Conservation (phyloP, 495 filamentous ascomycete species). For the Aspergillus leporis region DNA sequence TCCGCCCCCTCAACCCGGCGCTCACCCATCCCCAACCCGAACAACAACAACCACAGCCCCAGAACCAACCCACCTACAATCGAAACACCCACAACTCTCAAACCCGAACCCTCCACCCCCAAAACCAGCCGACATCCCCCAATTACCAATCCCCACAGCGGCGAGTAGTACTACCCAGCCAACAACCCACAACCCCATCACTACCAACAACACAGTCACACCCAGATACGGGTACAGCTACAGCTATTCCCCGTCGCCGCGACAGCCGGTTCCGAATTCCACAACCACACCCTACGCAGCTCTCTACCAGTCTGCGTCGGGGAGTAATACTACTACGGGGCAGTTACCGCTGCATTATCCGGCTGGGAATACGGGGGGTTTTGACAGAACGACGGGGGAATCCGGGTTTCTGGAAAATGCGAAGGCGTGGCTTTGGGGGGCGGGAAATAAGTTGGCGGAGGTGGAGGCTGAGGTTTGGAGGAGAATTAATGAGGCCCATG, state of each 20-base stretch:
- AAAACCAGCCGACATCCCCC: constrained; percentile 46
- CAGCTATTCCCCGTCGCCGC: constrained; percentile 32
- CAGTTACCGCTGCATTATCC: constrained; percentile 27
- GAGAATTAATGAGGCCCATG: constrained; percentile 56
- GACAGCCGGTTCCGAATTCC: constrained; percentile 38
- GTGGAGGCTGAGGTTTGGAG: constrained; percentile 73
- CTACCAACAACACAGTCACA: constrained; percentile 19
- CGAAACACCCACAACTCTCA: constrained; percentile 24
- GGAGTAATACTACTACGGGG: no score
- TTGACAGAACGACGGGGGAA: constrained; percentile 35
- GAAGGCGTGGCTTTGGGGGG: constrained; percentile 60
- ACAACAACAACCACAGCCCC: constrained; percentile 30
- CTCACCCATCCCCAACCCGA: constrained; percentile 20
- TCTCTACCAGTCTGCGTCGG: constrained; percentile 53
- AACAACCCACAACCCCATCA: background rate
- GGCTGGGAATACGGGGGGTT: constrained; percentile 19
- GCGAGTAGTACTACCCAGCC: no score
- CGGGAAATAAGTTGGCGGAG: constrained; percentile 60
- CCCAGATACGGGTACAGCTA: constrained; percentile 26
- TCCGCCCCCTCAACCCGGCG: constrained; percentile 63
- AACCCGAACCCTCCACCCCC: constrained; percentile 48
- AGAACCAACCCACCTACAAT: no score
- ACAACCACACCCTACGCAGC: constrained; percentile 47
- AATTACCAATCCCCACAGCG: constrained; percentile 22
- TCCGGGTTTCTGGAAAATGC: constrained; percentile 54